phyloP scores from a whole-genome alignment of 2,329 filamentous ascomycete genomes.

The Trichoderma afroharzianum region DNA sequence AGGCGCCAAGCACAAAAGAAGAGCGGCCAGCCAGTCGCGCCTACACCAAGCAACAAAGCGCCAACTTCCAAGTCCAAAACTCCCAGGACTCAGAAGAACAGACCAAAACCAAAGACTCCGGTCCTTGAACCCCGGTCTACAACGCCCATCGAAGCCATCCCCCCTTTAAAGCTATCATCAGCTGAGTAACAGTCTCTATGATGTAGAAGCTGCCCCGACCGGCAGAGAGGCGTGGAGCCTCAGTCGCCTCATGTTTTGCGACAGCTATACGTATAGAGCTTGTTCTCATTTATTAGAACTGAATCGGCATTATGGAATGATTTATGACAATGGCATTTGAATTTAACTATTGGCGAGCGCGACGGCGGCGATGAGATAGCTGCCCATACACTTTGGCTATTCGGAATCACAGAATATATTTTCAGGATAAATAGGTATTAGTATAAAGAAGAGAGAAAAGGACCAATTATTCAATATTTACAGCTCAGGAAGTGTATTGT shows the following conservation, averaged over 20 bases:
- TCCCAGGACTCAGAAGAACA: not conserved
- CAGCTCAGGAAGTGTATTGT: not conserved
- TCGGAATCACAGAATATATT: not conserved
- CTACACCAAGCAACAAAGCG: conserved; percentile 17
- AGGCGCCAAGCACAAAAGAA: conserved; percentile 25
- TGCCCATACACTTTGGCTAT: not conserved
- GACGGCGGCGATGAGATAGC: not conserved
- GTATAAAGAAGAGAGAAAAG: not conserved
- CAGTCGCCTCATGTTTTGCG: not conserved
- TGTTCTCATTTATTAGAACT: not conserved
- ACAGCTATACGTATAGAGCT: not conserved
- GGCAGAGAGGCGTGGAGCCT: not conserved
- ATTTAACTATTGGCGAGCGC: not conserved
- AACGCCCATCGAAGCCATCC: not conserved
- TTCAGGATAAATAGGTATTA: not conserved
- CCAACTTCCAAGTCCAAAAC: not conserved
- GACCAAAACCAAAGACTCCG: not conserved
- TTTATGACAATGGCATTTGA: not conserved
- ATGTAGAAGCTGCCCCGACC: not conserved
- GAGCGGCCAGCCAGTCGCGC: not conserved
- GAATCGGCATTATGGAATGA: not conserved
- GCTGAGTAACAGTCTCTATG: not conserved
- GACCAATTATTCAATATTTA: not conserved
- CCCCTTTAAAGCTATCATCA: not conserved
- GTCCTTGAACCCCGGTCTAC: not conserved